Evolutionary conservation across 2,329 filamentous ascomycete genomes (phyloP), one percentile per base, ranked within the genome.

Genomic region (Diaporthe sp.): DNA sequence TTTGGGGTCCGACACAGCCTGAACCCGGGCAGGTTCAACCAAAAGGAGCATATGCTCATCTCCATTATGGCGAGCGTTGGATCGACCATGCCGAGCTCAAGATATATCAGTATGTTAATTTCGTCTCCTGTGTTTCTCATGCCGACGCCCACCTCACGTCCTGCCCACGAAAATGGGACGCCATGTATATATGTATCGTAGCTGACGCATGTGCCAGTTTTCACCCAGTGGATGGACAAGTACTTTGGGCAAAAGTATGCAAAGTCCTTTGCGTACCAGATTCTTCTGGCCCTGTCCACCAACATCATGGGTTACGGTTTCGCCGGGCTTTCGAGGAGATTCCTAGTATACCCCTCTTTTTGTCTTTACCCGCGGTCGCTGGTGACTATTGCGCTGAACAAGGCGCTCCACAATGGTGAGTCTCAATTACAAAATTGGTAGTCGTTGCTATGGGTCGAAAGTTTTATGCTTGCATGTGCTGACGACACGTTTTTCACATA

Each of bases 21-120:
- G 22, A 91, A 90, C 78, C 88, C 89, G 0, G 89, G 89, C 0
- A 87, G 86, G 1, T 91, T 91, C 79, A 88, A 87, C 71, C 87
- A 87, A 78, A 92, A 91, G 81, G 90, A 92, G 80, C 90, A 92
- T 78, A 86, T 89, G 84, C 81, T 91, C 61, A 88, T 90, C 74
- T 85, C 87, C 40, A 89, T 90, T 80, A 90, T 90, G 88, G 89
- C 92, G 71, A 92, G 92, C 79, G 88, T 89, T 40, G 57, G 57
- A n/a, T 61, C 58, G 38, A 17, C 86, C 86, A 13, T 85, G 83
- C 77, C 83, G 83, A 33, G 79, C 84, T 19, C 87, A 88, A 0
- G 57, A 61, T 89, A 89, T 77, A 88, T 87, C 0, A 82, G 86
- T 78, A 85, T 86, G 75, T 86, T 89, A 64, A 83, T 88, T 61